These are phyloP conservation scores for Penicillium fuscoglaucum DNA, from an alignment of 2,329 filamentous ascomycete genomes.

Conservation along the genomic window DNA sequence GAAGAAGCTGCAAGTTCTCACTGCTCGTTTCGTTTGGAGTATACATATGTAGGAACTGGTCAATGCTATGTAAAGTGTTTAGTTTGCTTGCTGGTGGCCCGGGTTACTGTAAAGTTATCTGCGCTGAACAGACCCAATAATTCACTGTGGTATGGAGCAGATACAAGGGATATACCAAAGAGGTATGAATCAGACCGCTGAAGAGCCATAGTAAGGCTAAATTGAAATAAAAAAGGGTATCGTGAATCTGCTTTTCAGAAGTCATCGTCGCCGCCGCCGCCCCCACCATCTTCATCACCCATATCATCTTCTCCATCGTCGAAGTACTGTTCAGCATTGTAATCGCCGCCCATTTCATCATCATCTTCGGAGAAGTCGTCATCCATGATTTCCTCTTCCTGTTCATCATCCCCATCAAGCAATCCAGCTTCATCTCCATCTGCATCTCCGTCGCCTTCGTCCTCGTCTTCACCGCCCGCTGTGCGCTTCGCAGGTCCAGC, in stretches of 20 bases:
- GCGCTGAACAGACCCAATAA: not conserved
- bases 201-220: slow-evolving; percentile 8
- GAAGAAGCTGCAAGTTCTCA: not conserved
- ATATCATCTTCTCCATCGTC: slow-evolving; percentile 58
- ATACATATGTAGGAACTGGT: not conserved
- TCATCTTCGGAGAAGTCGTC: slow-evolving; percentile 63
- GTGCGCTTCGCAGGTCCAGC: slow-evolving; percentile 35
- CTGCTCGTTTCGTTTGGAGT: not conserved
- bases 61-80: not conserved
- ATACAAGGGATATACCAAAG: not conserved
- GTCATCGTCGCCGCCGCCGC: slow-evolving; percentile 51
- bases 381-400: slow-evolving; percentile 52
- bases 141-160: not conserved
- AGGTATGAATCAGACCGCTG: not conserved
- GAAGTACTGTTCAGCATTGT: slow-evolving; percentile 66
- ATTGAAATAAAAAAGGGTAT: slow-evolving; percentile 32
- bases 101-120: not conserved
- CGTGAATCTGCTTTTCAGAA: slow-evolving; percentile 33
- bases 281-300: slow-evolving; percentile 55
- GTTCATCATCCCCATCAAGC: slow-evolving; percentile 47
- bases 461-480: slow-evolving; percentile 33
- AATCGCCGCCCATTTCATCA: slow-evolving; percentile 60
- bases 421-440: slow-evolving; percentile 36
- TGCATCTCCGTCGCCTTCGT: slow-evolving; percentile 28
- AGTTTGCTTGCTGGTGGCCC: not conserved